Evolutionary conservation across 1,284 basidiomycete genomes (phyloP).

Genomic region (Trichosporon sp.): DNA sequence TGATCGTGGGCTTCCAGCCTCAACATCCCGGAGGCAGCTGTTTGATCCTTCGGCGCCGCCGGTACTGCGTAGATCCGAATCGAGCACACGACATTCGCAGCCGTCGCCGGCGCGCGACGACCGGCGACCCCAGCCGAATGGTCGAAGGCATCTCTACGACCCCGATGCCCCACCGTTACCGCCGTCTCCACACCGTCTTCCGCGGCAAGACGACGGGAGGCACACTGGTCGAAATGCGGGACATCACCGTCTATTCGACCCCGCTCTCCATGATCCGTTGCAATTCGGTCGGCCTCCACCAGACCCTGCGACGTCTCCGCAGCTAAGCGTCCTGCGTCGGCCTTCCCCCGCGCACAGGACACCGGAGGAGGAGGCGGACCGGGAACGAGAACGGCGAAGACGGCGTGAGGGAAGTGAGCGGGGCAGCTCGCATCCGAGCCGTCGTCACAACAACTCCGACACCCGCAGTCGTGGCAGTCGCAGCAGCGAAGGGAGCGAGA

Average conservation of each 20-base stretch:
- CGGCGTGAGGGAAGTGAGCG: constrained; percentile 55
- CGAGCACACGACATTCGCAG: not conserved
- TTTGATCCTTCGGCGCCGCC: constrained; percentile 25
- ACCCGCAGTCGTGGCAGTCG: constrained; percentile 49
- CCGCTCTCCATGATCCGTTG: constrained; percentile 59
- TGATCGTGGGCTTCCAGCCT: constrained; percentile 28
- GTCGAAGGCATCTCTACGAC: constrained; percentile 25
- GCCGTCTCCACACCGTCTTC: constrained; percentile 19
- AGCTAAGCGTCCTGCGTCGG: constrained; percentile 29
- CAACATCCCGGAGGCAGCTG: constrained; percentile 26
- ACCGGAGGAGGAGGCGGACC: constrained; percentile 53
- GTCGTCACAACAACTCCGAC: constrained; percentile 42
- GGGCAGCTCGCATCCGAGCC: constrained; percentile 36
- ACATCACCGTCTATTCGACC: constrained; percentile 59
- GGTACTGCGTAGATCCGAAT: not conserved
- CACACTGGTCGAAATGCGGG: not conserved
- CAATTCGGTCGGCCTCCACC: constrained; percentile 19
- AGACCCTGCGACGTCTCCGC: constrained; percentile 19
- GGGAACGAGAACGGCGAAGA: constrained; percentile 51
- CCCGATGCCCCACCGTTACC: constrained; percentile 28
- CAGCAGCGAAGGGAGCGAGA: constrained; percentile 57
- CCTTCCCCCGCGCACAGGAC: constrained; percentile 33
- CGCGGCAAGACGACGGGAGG: constrained; percentile 14
- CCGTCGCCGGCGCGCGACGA: constrained; percentile 2
- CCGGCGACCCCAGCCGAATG: constrained; percentile 7